Evolutionary conservation across 176 grass and related monocot genomes (phyloP).

Genomic region (Avena atlantica): DNA sequence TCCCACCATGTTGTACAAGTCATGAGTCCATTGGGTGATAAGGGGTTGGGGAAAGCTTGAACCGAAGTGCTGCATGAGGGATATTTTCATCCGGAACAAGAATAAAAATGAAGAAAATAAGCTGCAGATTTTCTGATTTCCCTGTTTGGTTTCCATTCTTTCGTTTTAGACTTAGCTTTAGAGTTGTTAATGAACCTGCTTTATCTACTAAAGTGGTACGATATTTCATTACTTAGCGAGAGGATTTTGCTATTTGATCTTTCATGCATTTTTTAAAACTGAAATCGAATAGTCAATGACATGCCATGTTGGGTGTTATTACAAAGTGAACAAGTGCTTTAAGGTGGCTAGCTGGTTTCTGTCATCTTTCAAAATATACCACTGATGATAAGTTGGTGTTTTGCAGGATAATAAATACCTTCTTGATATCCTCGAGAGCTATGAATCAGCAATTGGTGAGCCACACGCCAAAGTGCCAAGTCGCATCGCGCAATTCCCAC

Average conservation of each 20-base stretch:
- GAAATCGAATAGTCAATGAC: conserved; percentile 22
- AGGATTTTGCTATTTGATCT: conserved; percentile 20
- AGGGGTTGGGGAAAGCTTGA: neutral
- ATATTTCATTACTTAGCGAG: neutral
- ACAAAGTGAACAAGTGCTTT: neutral
- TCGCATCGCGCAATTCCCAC: conserved; percentile 74
- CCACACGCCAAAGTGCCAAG: conserved; percentile 60
- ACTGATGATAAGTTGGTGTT: conserved; percentile 29
- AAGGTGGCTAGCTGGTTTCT: neutral
- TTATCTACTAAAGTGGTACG: neutral
- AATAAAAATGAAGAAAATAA: neutral
- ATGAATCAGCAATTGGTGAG: conserved; percentile 85
- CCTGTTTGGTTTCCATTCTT: neutral
- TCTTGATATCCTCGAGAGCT: conserved; percentile 74
- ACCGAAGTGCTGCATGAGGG: neutral
- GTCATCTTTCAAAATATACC: neutral
- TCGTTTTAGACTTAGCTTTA: neutral
- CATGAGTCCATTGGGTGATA: neutral
- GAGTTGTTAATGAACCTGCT: neutral
- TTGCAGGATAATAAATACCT: conserved; percentile 78
- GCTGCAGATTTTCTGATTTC: neutral
- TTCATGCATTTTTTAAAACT: conserved; percentile 12
- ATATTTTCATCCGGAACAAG: neutral
- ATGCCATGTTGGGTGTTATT: neutral
- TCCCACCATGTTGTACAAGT: neutral